Evolutionary conservation across 2,329 filamentous ascomycete genomes (phyloP).

Genomic region (Didymella arachidicola): DNA sequence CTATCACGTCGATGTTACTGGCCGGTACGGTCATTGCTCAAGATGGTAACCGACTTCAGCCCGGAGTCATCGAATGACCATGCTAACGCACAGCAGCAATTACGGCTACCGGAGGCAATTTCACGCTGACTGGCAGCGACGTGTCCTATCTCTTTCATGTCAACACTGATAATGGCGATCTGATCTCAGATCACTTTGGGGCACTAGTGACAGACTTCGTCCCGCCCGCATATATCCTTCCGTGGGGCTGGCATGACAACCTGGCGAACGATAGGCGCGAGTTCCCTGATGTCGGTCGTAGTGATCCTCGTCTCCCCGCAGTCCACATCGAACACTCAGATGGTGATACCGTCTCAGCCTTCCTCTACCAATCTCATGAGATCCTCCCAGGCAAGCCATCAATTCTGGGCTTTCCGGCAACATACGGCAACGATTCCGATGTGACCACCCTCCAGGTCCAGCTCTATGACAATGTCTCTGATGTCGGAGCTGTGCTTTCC

Average conservation of each 20-base stretch:
- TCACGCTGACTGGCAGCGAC: constrained; percentile 63
- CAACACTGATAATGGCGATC: constrained; percentile 62
- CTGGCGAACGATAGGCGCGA: constrained; percentile 64
- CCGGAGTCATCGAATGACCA: background rate
- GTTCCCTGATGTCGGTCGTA: constrained; percentile 69
- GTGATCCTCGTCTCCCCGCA: constrained; percentile 69
- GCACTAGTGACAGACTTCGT: constrained; percentile 63
- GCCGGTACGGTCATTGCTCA: constrained; percentile 11
- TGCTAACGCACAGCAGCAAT: constrained; percentile 49
- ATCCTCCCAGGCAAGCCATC: constrained; percentile 64
- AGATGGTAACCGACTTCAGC: constrained; percentile 1
- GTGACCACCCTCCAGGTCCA: constrained; percentile 67
- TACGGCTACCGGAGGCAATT: constrained; percentile 62
- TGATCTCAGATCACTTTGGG: constrained; percentile 69
- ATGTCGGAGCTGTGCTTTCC: constrained; percentile 64
- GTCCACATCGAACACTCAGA: constrained; percentile 66
- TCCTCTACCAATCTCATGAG: constrained; percentile 66
- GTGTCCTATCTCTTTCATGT: constrained; percentile 72
- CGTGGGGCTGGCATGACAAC: constrained; percentile 63
- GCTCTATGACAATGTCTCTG: constrained; percentile 66
- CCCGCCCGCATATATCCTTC: constrained; percentile 50
- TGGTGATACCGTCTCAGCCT: constrained; percentile 66
- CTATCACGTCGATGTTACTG: background rate
- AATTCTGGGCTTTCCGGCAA: constrained; percentile 65
- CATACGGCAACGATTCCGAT: constrained; percentile 63